These are phyloP conservation scores for Vitis vinifera DNA, from an alignment of 164 flowering plant genomes.

Conservation along the genomic window DNA sequence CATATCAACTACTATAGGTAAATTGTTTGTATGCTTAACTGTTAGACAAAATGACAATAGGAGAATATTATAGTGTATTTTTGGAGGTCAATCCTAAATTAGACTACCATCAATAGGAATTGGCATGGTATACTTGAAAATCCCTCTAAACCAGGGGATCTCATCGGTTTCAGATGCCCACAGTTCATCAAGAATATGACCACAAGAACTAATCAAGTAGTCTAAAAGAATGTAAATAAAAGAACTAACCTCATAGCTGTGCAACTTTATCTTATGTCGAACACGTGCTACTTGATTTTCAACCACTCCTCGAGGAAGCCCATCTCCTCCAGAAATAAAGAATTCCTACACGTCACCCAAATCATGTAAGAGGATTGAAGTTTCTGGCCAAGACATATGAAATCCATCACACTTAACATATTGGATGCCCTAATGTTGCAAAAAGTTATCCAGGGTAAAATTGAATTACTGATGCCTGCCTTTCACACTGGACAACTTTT, in stretches of 20 bases:
- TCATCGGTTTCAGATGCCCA: no score
- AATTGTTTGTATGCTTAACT: no score
- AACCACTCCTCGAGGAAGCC: slow-evolving; percentile 95
- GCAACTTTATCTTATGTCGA: slow-evolving; percentile 72
- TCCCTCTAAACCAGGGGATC: no score
- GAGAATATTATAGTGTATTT: background rate
- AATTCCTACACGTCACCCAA: slow-evolving; percentile 59
- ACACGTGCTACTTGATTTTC: slow-evolving; percentile 88
- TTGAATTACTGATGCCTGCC: background rate
- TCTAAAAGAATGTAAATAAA: no score
- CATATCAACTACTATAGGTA: no score
- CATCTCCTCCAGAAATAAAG: slow-evolving; percentile 98
- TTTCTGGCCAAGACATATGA: background rate
- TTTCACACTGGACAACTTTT: background rate
- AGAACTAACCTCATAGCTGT: slow-evolving; percentile 73
- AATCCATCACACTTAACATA: background rate
- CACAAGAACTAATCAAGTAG: slow-evolving; percentile 20
- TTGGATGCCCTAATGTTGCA: background rate
- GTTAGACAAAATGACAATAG: background rate
- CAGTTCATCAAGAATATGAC: no score
- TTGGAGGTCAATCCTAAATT: background rate
- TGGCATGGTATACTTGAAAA: no score
- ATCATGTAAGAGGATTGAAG: background rate
- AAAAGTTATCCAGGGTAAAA: background rate
- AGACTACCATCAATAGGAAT: background rate